Base-by-base conservation (phyloP, 306 rosid species). In the Acacia confusa region DNA sequence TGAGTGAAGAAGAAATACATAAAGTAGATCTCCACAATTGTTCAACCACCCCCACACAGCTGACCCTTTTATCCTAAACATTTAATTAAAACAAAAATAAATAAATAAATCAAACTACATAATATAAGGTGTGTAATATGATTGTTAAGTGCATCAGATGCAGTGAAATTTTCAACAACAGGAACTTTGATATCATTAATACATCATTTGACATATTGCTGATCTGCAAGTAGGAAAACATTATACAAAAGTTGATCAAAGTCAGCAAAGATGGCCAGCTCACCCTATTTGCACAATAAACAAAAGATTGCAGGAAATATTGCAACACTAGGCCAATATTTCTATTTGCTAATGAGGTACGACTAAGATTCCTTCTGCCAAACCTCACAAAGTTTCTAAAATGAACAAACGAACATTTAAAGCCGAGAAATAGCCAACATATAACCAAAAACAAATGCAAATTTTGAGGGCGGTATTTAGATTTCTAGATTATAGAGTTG, bases 151-250 rank as follows among this genome's bases (percentile, higher is more conserved):
- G 67, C 63, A 50, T 32, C 52, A 10, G 43, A 74, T 34, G 34
- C 7, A 1, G 50, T 6, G 27, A 6, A 63, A 24, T 27, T 43
- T 43, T 68, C 48, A 22, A 45, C 63, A 7, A 30, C 30, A 53
- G 50, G 66, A 63, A 43, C 65, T 63, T 19, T 19, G 38, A 24
- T 36, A 55, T 50, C 24, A 67, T 38, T 25, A 25, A 60, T 25
- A 78, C 28, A 52, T 41, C 96, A 25, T 87, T 78, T 20, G 92
- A 81, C 98, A 94, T 89, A 40, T 88, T 82, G 53, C 77, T 52
- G 66, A 83, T 79, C 91, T 88, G 84, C 9, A 79, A 75, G 7
- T 30, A 63, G 47, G 66, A 48, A 82, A 81, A 85, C 34, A 41
- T 6, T 41, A 65, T 12, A 40, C 9, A 27, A 63, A 50, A 64